These are phyloP conservation scores for Annulohypoxylon bovei DNA, from an alignment of 495 filamentous ascomycete species.

Conservation along the genomic window DNA sequence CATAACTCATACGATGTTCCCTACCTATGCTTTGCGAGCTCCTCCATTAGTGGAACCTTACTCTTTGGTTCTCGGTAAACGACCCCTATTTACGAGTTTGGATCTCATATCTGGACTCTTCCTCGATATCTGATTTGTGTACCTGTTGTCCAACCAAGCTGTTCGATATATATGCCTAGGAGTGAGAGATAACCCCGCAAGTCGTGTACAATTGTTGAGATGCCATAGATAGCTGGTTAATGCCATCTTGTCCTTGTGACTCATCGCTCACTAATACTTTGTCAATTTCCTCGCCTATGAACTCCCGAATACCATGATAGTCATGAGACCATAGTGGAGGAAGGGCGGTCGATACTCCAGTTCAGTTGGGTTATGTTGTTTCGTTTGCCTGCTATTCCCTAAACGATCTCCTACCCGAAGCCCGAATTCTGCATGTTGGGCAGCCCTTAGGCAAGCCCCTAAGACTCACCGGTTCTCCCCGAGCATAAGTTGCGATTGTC, in stretches of 20 bases:
- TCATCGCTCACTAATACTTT: background rate
- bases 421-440: constrained; percentile 11
- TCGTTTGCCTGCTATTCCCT: background rate
- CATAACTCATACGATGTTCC: background rate
- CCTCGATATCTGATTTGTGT: background rate
- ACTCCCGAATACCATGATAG: background rate
- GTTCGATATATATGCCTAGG: background rate
- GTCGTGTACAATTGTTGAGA: background rate
- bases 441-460: background rate
- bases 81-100: background rate
- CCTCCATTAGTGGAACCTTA: background rate
- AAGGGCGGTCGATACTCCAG: background rate
- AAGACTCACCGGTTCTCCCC: constrained; percentile 8
- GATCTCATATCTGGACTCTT: background rate
- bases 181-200: background rate
- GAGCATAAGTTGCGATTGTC: constrained; percentile 13
- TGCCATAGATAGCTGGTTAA: background rate
- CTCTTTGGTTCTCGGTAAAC: background rate
- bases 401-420: background rate
- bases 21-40: background rate
- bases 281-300: background rate
- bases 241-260: background rate
- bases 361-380: background rate
- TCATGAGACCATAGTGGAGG: background rate
- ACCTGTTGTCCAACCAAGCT: background rate